phyloP scores from a whole-genome alignment of 2,329 filamentous ascomycete species.

The Cladosporium sp. region DNA sequence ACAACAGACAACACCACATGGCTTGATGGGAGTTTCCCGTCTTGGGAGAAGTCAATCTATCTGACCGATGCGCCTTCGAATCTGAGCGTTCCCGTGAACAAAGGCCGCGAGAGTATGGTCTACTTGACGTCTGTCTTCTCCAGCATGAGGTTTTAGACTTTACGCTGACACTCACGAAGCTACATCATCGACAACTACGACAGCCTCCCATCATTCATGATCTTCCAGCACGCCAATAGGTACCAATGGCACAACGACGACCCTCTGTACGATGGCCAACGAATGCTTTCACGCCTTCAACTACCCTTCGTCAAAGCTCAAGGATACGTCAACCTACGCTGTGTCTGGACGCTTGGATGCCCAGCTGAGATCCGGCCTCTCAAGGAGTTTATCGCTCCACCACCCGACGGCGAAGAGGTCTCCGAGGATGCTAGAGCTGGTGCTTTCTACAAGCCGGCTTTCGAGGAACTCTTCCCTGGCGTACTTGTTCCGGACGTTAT shows the following conservation, averaged over 20 bases:
- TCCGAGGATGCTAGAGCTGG: conserved; percentile 47
- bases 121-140: conserved; percentile 45
- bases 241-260: conserved; percentile 59
- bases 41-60: conserved; percentile 46
- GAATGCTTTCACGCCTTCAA: conserved; percentile 51
- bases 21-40: conserved; percentile 40
- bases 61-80: conserved; percentile 43
- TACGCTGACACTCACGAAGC: conserved; percentile 24
- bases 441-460: conserved; percentile 50
- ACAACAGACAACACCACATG: conserved; percentile 43
- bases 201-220: conserved; percentile 53
- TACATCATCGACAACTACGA: conserved; percentile 59
- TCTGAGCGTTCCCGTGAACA: conserved; percentile 48
- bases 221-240: conserved; percentile 61
- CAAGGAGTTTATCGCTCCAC: conserved; percentile 32
- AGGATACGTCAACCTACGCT: conserved; percentile 57
- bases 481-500: conserved; percentile 45
- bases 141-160: neutral
- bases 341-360: conserved; percentile 54
- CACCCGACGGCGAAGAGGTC: conserved; percentile 29
- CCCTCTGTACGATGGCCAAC: conserved; percentile 49
- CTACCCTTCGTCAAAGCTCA: conserved; percentile 49
- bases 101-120: conserved; percentile 52
- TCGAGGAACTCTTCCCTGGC: conserved; percentile 50
- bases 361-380: conserved; percentile 52